phyloP scores from a whole-genome alignment of 192 early-diverging fungal species.

The Powellomyces hirtus region DNA sequence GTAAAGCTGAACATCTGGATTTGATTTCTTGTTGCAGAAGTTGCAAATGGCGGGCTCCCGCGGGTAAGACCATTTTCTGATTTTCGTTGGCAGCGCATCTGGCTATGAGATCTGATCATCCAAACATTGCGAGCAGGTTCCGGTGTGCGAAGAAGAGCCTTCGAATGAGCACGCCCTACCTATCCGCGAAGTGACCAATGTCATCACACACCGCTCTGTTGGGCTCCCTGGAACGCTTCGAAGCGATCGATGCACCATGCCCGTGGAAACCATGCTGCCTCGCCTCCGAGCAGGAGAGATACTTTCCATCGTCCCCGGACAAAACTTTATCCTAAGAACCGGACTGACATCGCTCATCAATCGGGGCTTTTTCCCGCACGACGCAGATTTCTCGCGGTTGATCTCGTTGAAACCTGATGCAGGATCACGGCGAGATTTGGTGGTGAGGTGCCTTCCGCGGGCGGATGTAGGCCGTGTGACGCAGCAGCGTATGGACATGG shows the following conservation, averaged over 20 bases:
- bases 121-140: not conserved
- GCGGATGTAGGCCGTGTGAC: too few species aligned
- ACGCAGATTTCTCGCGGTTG: conserved; percentile 18
- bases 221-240: not conserved
- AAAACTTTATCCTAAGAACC: not conserved
- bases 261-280: conserved; percentile 25
- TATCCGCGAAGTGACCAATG: conserved; percentile 1
- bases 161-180: not conserved
- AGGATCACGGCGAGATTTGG: not conserved
- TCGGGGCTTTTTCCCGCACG: conserved; percentile 16
- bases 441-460: too few species aligned
- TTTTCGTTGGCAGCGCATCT: not conserved
- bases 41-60: not conserved
- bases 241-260: not conserved
- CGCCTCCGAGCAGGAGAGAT: conserved; percentile 2
- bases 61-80: not conserved
- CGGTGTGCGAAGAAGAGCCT: not conserved
- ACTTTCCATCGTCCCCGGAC: not conserved
- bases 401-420: not conserved
- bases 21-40: not conserved
- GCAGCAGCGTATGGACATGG: not conserved
- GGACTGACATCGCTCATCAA: conserved; percentile 18
- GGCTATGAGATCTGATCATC: not conserved
- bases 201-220: not conserved
- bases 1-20: not conserved